Conservation (phyloP, 257 asterid species). For the Schizonepeta tenuifolia region DNA sequence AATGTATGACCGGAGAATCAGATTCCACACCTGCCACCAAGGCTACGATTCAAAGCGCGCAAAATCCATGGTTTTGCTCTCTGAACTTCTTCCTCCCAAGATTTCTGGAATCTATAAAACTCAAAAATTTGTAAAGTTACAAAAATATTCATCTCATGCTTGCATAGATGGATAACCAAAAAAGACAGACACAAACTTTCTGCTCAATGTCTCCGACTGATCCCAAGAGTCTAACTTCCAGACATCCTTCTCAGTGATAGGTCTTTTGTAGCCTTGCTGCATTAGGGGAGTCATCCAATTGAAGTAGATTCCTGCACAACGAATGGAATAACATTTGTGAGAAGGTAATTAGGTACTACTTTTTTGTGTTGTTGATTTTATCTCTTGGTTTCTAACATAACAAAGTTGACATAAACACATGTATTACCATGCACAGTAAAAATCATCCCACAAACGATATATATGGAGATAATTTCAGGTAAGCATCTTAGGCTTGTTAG, state of each 20-base stretch:
- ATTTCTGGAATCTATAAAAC: slow-evolving; percentile 61
- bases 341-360: background rate
- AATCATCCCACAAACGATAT: background rate
- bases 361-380: slow-evolving; percentile 5
- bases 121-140: slow-evolving; percentile 5
- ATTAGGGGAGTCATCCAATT: slow-evolving; percentile 92
- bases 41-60: slow-evolving; percentile 75
- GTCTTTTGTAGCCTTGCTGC: slow-evolving; percentile 75
- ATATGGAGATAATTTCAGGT: background rate
- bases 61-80: slow-evolving; percentile 83
- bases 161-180: slow-evolving; percentile 22
- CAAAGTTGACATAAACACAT: slow-evolving; percentile 2
- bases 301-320: slow-evolving; percentile 59
- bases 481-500: background rate
- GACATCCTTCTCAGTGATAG: slow-evolving; percentile 77
- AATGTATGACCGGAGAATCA: slow-evolving; percentile 5
- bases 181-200: slow-evolving; percentile 46
- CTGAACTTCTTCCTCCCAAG: slow-evolving; percentile 74
- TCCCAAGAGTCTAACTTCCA: slow-evolving; percentile 95
- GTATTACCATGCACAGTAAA: background rate
- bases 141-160: slow-evolving; percentile 8
- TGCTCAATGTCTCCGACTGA: slow-evolving; percentile 65
- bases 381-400: slow-evolving; percentile 7
- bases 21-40: slow-evolving; percentile 66
- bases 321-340: slow-evolving; percentile 17